Percentiles rank a stretch among this genome's conserved stretches.
phyloP scores from a whole-genome alignment of 192 early-diverging fungal species.

The Backusella parvicylindrica region DNA sequence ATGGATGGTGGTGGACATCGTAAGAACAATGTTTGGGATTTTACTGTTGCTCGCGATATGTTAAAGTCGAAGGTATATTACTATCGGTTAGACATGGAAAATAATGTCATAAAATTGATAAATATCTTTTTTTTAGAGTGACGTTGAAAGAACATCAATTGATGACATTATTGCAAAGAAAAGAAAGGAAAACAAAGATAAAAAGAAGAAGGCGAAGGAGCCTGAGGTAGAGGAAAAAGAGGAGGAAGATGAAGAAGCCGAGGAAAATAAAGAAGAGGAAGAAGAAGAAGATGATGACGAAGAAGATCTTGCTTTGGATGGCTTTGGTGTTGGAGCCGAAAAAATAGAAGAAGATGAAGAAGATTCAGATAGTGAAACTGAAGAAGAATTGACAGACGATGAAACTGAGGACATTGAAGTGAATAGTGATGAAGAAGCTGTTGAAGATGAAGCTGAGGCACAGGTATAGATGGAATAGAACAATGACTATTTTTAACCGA shows the following conservation, averaged over 20 bases:
- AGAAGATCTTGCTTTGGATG: slow-evolving; percentile 30
- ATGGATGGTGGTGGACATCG: slow-evolving; percentile 64
- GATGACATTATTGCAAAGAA: slow-evolving; percentile 46
- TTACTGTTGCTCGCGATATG: slow-evolving; percentile 71
- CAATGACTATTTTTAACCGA: not conserved
- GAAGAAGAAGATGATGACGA: slow-evolving; percentile 23
- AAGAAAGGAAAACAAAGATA: slow-evolving; percentile 19
- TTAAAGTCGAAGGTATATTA: slow-evolving; percentile 55
- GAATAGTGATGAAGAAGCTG: slow-evolving; percentile 35
- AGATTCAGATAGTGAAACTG: slow-evolving; percentile 41
- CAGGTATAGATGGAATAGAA: slow-evolving; percentile 7
- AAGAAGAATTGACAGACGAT: slow-evolving; percentile 44
- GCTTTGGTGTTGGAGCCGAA: slow-evolving; percentile 27
- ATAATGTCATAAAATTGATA: not conserved
- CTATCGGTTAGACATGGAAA: not conserved
- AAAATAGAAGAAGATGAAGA: slow-evolving; percentile 41
- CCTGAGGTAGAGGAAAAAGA: slow-evolving; percentile 29
- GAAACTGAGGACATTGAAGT: slow-evolving; percentile 37
- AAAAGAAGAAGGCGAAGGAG: slow-evolving; percentile 27
- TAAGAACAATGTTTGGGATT: slow-evolving; percentile 74
- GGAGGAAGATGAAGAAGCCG: slow-evolving; percentile 40
- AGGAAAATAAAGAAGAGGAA: slow-evolving; percentile 7
- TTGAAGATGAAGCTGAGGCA: slow-evolving; percentile 34
- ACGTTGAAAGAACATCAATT: slow-evolving; percentile 20
- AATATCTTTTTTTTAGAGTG: not conserved